Percentiles rank a stretch among this genome's conserved stretches.
These are phyloP conservation scores for Saturnispora halmiae DNA, from an alignment of 805 yeast species.

Conservation along the genomic window DNA sequence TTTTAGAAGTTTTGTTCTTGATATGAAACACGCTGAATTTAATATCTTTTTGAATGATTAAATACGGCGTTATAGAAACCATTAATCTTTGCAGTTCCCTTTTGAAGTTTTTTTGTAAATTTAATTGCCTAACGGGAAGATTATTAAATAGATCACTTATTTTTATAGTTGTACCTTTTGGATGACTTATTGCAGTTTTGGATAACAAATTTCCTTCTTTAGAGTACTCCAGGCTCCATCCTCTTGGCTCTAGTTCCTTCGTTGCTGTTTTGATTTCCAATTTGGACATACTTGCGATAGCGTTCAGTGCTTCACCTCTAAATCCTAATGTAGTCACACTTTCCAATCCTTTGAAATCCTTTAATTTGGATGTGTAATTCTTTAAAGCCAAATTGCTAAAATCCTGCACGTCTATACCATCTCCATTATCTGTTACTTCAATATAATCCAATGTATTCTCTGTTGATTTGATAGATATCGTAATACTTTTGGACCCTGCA, in stretches of 20 bases:
- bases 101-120: constrained; percentile 55
- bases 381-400: constrained; percentile 47
- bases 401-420: constrained; percentile 49
- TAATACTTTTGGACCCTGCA: constrained; percentile 61
- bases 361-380: constrained; percentile 60
- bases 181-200: constrained; percentile 37
- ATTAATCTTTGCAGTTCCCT: constrained; percentile 69
- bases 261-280: constrained; percentile 45
- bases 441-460: constrained; percentile 47
- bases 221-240: constrained; percentile 46
- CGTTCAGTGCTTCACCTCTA: constrained; percentile 74
- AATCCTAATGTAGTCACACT: constrained; percentile 56
- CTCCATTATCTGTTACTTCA: constrained; percentile 61
- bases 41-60: constrained; percentile 48
- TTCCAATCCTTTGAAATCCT: constrained; percentile 44
- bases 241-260: constrained; percentile 42
- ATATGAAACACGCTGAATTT: constrained; percentile 54
- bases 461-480: constrained; percentile 43
- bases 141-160: constrained; percentile 53
- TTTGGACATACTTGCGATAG: constrained; percentile 49
- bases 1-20: constrained; percentile 38
- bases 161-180: constrained; percentile 59
- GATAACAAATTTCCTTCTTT: constrained; percentile 41
- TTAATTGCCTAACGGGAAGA: constrained; percentile 77
- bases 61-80: constrained; percentile 53